Base-by-base conservation (phyloP, 176 grass and related monocot genomes). In the Typha latifolia region DNA sequence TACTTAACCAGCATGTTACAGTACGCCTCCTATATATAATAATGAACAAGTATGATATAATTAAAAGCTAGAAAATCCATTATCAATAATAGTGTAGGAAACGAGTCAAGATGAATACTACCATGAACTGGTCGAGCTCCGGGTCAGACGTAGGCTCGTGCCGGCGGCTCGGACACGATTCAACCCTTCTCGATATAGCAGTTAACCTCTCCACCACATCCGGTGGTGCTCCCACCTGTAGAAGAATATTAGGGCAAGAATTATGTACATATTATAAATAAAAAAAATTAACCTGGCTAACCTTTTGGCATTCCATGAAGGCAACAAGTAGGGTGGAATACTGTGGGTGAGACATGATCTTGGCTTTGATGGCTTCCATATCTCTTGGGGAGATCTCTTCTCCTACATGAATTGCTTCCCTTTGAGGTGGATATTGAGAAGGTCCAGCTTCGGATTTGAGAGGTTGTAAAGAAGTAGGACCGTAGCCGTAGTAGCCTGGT, bases 71-170 rank as follows among this genome's bases (percentile, higher is more conserved):
- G 2, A 29, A 29, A 29, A 3, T 29, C 27, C 27, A 29, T 29
- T 29, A 3, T 1, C 27, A 29, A 0, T 22, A n/a, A 6, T 12
- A 4, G 10, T 10, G 6, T 7, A 9, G 0, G 37, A 10, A 43
- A 43, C 37, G 37, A 43, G 37, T 43, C 37, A 43, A 43, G 37
- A 8, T 43, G 9, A 43, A 43, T 6, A 43, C 37, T 43, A 87
- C 94, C 94, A 97, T 97, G 83, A 97, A 92, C 72, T 82, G 85
- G 66, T 97, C 89, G 53, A 97, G 89, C 83, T 97, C 94, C 0
- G 84, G 89, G 43, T 99, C 89, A 61, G 66, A 19, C 0, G 67
- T 81, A 57, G 57, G 47, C 10, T 85, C 74, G 6, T 66, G 77
- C 13, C 84, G 68, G 31, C 12, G 50, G 15, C 69, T 26, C 19